Evolutionary conservation across 2,329 filamentous ascomycete species (phyloP).

Genomic region (Thyridium curvatum): DNA sequence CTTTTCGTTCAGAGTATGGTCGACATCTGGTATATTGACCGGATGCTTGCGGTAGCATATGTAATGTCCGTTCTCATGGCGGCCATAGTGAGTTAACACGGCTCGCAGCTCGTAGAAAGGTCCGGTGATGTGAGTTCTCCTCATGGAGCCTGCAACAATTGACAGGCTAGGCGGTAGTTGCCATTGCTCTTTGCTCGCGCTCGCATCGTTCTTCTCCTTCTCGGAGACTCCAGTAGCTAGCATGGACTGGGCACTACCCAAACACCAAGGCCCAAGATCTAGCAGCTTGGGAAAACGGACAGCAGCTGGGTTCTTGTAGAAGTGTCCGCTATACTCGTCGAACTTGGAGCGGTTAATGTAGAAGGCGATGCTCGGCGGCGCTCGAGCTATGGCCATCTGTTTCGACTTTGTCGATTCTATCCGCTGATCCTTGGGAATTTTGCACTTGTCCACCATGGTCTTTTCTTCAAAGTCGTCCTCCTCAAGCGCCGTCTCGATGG

Average conservation of each 20-base stretch:
- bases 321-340: conserved; percentile 70
- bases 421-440: conserved; percentile 59
- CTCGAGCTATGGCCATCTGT: conserved; percentile 77
- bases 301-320: conserved; percentile 76
- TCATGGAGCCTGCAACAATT: conserved; percentile 59
- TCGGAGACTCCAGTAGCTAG: conserved; percentile 1
- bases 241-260: conserved; percentile 50
- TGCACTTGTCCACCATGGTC: conserved; percentile 57
- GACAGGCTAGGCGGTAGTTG: conserved; percentile 60
- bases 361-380: conserved; percentile 73
- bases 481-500: conserved; percentile 65
- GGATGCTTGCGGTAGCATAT: conserved; percentile 79
- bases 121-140: conserved; percentile 45
- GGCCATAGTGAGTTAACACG: conserved; percentile 81
- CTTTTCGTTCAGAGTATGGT: conserved; percentile 3
- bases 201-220: neutral
- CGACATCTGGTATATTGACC: conserved; percentile 7
- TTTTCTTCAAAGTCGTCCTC: conserved; percentile 74
- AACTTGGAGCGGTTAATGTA: conserved; percentile 93
- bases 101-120: conserved; percentile 72
- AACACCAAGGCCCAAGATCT: conserved; percentile 78
- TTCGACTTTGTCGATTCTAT: conserved; percentile 80
- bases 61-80: conserved; percentile 94
- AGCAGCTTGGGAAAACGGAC: conserved; percentile 71
- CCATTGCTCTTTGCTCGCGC: conserved; percentile 56